Evolutionary conservation across 1,139 yeast genomes (phyloP), one percentile per base, ranked within the genome.

Genomic region (Pichia inconspicua): DNA sequence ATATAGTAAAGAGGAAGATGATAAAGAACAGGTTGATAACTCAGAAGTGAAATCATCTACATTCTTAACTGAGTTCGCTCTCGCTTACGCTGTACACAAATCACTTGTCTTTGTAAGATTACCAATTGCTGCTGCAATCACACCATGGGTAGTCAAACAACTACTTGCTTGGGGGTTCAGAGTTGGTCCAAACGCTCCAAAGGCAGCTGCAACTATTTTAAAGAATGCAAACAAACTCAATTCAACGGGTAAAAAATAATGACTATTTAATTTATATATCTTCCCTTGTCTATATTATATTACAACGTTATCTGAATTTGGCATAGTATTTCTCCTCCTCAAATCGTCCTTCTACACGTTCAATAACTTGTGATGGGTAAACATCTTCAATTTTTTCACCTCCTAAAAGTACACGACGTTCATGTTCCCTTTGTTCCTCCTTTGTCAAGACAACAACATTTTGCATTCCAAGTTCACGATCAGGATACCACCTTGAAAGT

Each of bases 31-130:
- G 8, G 56, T 47, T 7, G 44, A 50, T 7, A 53, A 50, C 14
- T 50, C 48, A 5, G 32, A 43, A 1, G 61, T 56, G 5, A 55
- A 56, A 17, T 60, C 60, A 54, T 56, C 61, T 2, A 70, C 78
- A 5, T 58, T 84, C 31, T 66, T 78, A 62, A 78, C 89, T 0
- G 97, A 92, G 65, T 80, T 88, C 58, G 82, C 88, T 19, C 75
- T 94, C 54, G 98, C 98, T 0, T 92, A 92, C 64, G 96, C 96
- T 5, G 71, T 92, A 47, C 98, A 92, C 71, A 92, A 94, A 69
- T 79, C 94, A 6, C 73, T 90, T 53, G 76, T 84, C 12, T 78
- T 92, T 56, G 74, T 88, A 41, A 76, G 99, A 55, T 69, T 92
- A 9, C 98, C 99, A 12, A 66, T 89, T 40, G 84, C 97, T 1